Conservation (phyloP, 1,139 yeast genomes). For the Protomyces pachydermus region DNA sequence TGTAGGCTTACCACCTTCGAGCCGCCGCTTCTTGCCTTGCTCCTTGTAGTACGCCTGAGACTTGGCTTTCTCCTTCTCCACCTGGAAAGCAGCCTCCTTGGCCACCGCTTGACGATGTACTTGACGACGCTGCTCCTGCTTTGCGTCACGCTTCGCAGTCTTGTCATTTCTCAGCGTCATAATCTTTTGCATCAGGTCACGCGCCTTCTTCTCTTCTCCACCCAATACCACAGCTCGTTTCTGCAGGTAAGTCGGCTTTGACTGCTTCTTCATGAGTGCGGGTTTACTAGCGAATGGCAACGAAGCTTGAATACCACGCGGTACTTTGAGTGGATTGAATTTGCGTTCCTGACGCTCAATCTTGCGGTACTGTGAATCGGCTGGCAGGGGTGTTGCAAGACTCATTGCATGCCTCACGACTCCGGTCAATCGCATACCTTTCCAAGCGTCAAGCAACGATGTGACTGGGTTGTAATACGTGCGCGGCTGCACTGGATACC, state of each 20-base stretch:
- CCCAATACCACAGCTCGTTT: constrained; percentile 92
- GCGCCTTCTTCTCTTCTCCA: constrained; percentile 68
- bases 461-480: constrained; percentile 95
- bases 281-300: constrained; percentile 91
- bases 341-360: constrained; percentile 81
- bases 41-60: constrained; percentile 80
- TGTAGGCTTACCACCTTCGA: constrained; percentile 25
- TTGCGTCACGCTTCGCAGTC: constrained; percentile 68
- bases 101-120: constrained; percentile 71
- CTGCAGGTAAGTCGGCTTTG: constrained; percentile 73
- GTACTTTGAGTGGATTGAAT: constrained; percentile 82
- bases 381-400: constrained; percentile 56
- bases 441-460: constrained; percentile 84
- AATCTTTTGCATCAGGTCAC: constrained; percentile 82
- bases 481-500: constrained; percentile 92
- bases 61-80: constrained; percentile 72
- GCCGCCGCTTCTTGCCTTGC: constrained; percentile 45
- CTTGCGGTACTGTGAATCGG: constrained; percentile 65
- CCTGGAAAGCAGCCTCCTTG: constrained; percentile 63
- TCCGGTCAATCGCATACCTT: constrained; percentile 94
- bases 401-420: constrained; percentile 76
- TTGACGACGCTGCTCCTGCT: constrained; percentile 71
- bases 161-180: constrained; percentile 80
- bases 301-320: constrained; percentile 65
- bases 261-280: constrained; percentile 75